A percentile compares a stretch with the other conserved stretches of the same genome.
Conservation (phyloP, 1,284 basidiomycete species). For the Trichosporon faecale region DNA sequence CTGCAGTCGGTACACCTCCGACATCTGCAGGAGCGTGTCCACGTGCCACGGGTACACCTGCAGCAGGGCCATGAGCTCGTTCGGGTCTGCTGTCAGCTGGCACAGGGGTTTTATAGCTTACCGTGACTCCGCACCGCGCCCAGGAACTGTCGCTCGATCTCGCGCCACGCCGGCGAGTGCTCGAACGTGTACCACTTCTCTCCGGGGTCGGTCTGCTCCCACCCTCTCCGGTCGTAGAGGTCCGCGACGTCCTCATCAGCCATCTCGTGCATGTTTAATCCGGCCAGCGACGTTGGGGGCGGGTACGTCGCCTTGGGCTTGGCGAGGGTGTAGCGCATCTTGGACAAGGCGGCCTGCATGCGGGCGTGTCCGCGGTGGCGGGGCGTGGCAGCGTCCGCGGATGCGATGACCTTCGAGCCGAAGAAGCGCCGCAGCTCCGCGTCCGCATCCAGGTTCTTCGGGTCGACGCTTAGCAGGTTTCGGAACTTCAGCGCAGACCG, state of each 20-base stretch:
- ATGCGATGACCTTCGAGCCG: slow-evolving; percentile 67
- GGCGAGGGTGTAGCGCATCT: slow-evolving; percentile 42
- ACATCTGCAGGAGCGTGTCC: slow-evolving; percentile 82
- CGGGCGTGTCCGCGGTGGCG: slow-evolving; percentile 32
- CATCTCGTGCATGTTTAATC: slow-evolving; percentile 63
- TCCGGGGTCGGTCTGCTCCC: slow-evolving; percentile 51
- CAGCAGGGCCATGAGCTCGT: slow-evolving; percentile 54
- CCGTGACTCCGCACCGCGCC: slow-evolving; percentile 73
- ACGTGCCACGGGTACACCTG: slow-evolving; percentile 69
- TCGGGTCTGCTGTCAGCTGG: slow-evolving; percentile 49
- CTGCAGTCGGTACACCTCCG: slow-evolving; percentile 70
- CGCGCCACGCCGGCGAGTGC: slow-evolving; percentile 76
- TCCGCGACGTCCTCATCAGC: slow-evolving; percentile 59
- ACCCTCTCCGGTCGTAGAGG: slow-evolving; percentile 54
- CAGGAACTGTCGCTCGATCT: slow-evolving; percentile 74
- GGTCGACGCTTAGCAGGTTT: slow-evolving; percentile 68
- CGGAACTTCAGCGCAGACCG: slow-evolving; percentile 40
- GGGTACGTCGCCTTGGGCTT: slow-evolving; percentile 53
- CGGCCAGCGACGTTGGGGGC: slow-evolving; percentile 53
- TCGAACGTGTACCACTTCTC: slow-evolving; percentile 84
- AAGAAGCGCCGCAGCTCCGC: slow-evolving; percentile 88
- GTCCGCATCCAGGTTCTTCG: slow-evolving; percentile 75
- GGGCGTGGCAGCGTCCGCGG: slow-evolving; percentile 28
- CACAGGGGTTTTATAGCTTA: slow-evolving; percentile 48
- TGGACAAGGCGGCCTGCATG: slow-evolving; percentile 29